Conservation (phyloP, 768 basidiomycete species). For the Mycena vitilis region DNA sequence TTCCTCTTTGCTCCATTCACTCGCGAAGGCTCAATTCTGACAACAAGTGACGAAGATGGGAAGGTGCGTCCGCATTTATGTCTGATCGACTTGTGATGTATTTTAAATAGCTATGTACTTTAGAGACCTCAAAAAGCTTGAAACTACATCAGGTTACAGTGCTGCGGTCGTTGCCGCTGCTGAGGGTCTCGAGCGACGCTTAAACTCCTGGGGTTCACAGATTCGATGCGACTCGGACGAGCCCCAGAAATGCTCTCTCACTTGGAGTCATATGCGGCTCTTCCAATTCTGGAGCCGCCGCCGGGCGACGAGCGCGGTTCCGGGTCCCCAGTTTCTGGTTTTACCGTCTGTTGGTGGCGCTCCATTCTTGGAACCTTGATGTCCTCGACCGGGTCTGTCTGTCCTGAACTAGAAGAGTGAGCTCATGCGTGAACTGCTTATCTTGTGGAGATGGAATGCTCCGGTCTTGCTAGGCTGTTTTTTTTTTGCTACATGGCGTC, state of each 20-base stretch:
- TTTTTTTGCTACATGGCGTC: background rate
- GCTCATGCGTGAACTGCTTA: background rate
- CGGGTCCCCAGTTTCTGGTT: background rate
- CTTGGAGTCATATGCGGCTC: slow-evolving; percentile 3
- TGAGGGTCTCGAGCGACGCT: background rate
- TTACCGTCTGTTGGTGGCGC: slow-evolving; percentile 20
- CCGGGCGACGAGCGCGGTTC: background rate
- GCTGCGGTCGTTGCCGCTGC: background rate
- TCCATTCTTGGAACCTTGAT: slow-evolving; percentile 20
- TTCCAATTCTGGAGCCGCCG: slow-evolving; percentile 24
- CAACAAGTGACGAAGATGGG: slow-evolving; percentile 23
- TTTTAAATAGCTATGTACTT: slow-evolving; percentile 9
- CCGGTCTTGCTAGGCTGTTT: slow-evolving; percentile 3
- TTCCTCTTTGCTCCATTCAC: slow-evolving; percentile 20
- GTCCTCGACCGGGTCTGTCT: background rate
- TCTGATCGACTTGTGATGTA: slow-evolving; percentile 9
- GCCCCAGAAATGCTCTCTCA: background rate
- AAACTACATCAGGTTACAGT: slow-evolving; percentile 1
- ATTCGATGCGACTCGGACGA: slow-evolving; percentile 11
- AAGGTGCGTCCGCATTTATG: background rate
- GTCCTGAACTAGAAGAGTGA: slow-evolving; percentile 7
- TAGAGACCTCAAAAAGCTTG: slow-evolving; percentile 16
- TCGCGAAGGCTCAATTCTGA: slow-evolving; percentile 7
- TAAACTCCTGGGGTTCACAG: slow-evolving; percentile 14
- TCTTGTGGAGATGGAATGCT: background rate